Base-by-base conservation (phyloP, 345 rosid species). In the Aquilaria sinensis region DNA sequence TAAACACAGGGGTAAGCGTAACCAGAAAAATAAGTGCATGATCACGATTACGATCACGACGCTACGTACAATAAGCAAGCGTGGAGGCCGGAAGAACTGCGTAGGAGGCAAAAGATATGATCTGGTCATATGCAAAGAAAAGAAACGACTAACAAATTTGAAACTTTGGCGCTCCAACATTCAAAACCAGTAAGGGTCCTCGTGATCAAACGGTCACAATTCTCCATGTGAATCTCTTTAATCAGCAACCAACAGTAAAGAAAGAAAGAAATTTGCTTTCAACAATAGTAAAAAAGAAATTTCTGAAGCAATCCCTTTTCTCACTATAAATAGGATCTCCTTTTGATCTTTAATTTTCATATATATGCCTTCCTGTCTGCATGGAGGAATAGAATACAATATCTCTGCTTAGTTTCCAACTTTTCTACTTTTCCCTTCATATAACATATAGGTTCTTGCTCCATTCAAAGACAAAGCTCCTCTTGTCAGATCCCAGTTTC, bases 171-270 rank as follows among this genome's bases (percentile, higher is more conserved):
- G 70, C 70, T 66, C 70, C 70, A 66, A 66, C 63, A 51, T 66
- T 66, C 70, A 41, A 50, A 15, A 23, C 9, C 31, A 62, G 67
- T 56, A 37, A 71, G 77, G 73, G 67, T 58, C 33, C 80, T 50
- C 80, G 83, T 79, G 83, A 79, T 70, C 63, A 11, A 58, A 58
- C 69, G 69, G 69, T 66, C 69, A 57, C 57, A 66, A 73, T 49
- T 57, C 72, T 71, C 70, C 94, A 83, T 87, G 92, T 83, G 97
- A 83, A 71, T 53, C 64, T 71, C 82, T 85, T 87, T 75, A 85
- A 67, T 56, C 70, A 51, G 49, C 10, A 15, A 52, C n/a, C 43
- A 33, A 43, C 6, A 23, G 4, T 10, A 51, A 31, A 49, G 23
- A 23, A 23, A 23, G 23, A 23, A 23, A 23, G 43, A 37, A 37